Percentiles rank a stretch among this genome's conserved stretches.
phyloP scores from a whole-genome alignment of 2,329 filamentous ascomycete species.

The Alternaria angustiovoidea region DNA sequence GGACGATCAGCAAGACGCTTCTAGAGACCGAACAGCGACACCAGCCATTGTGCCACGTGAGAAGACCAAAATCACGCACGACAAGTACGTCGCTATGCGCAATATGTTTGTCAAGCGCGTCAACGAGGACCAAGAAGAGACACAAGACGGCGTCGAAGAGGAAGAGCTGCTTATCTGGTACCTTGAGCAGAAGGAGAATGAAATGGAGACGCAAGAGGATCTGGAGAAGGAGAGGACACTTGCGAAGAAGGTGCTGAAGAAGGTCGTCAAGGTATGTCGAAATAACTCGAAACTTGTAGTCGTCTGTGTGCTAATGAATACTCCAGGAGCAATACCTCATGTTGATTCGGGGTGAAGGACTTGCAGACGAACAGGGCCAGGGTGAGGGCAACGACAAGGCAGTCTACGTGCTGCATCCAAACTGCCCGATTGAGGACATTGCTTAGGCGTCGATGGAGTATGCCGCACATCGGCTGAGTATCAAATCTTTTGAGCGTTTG shows the following conservation, averaged over 20 bases:
- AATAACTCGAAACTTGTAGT: conserved; percentile 1
- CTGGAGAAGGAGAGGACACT: conserved; percentile 77
- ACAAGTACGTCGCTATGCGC: conserved; percentile 91
- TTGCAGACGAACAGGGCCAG: conserved; percentile 79
- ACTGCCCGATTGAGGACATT: conserved; percentile 79
- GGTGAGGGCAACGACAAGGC: conserved; percentile 58
- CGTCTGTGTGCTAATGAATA: conserved; percentile 25
- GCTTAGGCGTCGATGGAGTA: conserved; percentile 5
- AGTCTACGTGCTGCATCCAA: conserved; percentile 92
- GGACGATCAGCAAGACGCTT: conserved; percentile 47
- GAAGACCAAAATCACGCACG: conserved; percentile 91
- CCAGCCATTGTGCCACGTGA: conserved; percentile 54
- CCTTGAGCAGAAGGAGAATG: conserved; percentile 86
- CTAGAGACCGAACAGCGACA: conserved; percentile 44
- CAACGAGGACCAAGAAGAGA: conserved; percentile 78
- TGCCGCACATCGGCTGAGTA: too few species aligned
- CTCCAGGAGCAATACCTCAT: conserved; percentile 66
- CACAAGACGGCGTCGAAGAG: conserved; percentile 83
- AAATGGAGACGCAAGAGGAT: conserved; percentile 82
- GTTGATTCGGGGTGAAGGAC: conserved; percentile 79
- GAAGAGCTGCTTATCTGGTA: conserved; percentile 88
- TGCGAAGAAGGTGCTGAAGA: conserved; percentile 85
- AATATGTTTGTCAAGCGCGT: conserved; percentile 85
- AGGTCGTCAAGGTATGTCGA: conserved; percentile 86
- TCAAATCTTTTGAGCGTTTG: neutral